A percentile compares a stretch with the other conserved stretches of the same genome.
Conservation (phyloP, 805 yeast species). For the Candida sonorensis region DNA sequence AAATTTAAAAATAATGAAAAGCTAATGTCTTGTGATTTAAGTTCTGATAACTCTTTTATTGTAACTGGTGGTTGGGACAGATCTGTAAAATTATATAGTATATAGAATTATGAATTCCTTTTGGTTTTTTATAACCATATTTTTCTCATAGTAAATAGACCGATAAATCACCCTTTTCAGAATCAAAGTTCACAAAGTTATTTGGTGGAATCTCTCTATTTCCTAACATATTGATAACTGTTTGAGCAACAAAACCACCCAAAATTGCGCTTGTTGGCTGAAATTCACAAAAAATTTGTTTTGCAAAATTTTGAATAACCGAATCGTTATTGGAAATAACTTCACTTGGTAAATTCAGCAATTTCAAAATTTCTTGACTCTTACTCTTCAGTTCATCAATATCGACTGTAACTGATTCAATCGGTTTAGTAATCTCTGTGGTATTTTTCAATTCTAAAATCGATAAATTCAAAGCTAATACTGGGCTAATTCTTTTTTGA, state of each 20-base stretch:
- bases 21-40: slow-evolving; percentile 62
- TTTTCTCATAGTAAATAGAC: too few relatives aligned
- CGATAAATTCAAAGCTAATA: slow-evolving; percentile 55
- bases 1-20: slow-evolving; percentile 57
- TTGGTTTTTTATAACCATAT: too few relatives aligned
- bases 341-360: slow-evolving; percentile 40
- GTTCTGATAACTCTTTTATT: slow-evolving; percentile 34
- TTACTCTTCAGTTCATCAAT: slow-evolving; percentile 23
- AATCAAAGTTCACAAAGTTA: slow-evolving; percentile 74
- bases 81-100: slow-evolving; percentile 45
- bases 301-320: slow-evolving; percentile 33
- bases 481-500: slow-evolving; percentile 46
- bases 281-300: slow-evolving; percentile 57
- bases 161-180: slow-evolving; percentile 69
- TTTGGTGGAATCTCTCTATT: slow-evolving; percentile 75
- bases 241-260: slow-evolving; percentile 90
- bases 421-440: slow-evolving; percentile 17
- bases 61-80: slow-evolving; percentile 83
- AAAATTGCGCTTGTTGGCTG: slow-evolving; percentile 80
- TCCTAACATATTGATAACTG: slow-evolving; percentile 75
- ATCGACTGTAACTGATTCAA: slow-evolving; percentile 17
- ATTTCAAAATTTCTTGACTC: slow-evolving; percentile 27
- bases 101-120: slow-evolving; percentile 5
- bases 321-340: slow-evolving; percentile 30
- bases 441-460: too few relatives aligned